Evolutionary conservation across 805 yeast species (phyloP), one percentile per base, ranked within the genome.

Genomic region (Candida ascalaphidarum): DNA sequence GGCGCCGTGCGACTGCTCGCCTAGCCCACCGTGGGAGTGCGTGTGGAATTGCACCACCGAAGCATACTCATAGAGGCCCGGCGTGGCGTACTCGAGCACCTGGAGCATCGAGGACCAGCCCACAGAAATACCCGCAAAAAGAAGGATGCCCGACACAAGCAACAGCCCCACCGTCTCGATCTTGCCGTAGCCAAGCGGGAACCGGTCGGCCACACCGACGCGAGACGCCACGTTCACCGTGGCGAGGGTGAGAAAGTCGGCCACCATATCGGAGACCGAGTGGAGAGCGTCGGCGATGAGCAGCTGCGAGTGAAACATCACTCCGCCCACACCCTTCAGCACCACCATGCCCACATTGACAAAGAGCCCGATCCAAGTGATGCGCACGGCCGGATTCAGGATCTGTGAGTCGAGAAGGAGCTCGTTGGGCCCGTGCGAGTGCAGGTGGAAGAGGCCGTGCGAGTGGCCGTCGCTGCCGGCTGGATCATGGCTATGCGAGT

Each of bases 231-330:
- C 74, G 18, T 82, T 77, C 12, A 92, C 96, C 1, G 97, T 89
- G 4, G 86, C 78, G 32, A 92, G 62, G 0, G 98, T 92, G 39
- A 92, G 59, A 25, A 89, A 71, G 52, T 92, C 98, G 7, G 95
- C 82, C 11, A 92, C 71, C 59, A 89, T 64, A 55, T 92, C 98
- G 26, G 94, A 78, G 13, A 84, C 67, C 0, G 97, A 89, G 57
- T 92, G 98, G 17, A 86, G 78, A 1, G 96, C 88, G 55, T 92
- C 98, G 1, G 98, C 98, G 27, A 88, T 51, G 32, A 92, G 68
- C 2, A 96, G 88, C 51, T 88, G 96, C 0, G 98, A 92, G 52
- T 92, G 95, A 69, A 92, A 92, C 21, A 76, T 76, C 11, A 84
- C 64, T 6, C 98, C 98, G 17, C 97, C 97, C 14, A 76, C 54